phyloP scores from a whole-genome alignment of 2,329 filamentous ascomycete species.

The Sarocladium brachiariae region DNA sequence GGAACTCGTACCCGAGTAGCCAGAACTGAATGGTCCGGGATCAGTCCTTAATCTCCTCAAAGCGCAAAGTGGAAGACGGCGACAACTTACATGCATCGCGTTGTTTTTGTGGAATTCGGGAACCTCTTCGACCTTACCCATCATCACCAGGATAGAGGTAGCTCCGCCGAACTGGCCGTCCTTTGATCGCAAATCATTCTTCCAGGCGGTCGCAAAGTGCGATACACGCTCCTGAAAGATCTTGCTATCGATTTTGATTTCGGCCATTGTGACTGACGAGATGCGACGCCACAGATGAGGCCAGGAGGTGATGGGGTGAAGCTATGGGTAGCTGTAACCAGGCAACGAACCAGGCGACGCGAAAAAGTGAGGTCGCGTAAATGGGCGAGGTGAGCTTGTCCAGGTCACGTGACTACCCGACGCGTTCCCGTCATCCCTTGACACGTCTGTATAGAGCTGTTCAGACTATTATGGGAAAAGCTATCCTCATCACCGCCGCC shows the following conservation, averaged over 20 bases:
- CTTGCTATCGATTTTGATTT: constrained; percentile 93
- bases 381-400: constrained; percentile 23
- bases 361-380: constrained; percentile 37
- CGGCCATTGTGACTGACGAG: constrained; percentile 49
- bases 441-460: too few species aligned
- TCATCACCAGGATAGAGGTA: constrained; percentile 79
- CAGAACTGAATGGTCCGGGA: constrained; percentile 68
- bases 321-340: constrained; percentile 19
- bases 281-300: constrained; percentile 21
- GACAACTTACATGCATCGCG: constrained; percentile 73
- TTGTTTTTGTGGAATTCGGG: constrained; percentile 92
- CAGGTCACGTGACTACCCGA: constrained; percentile 27
- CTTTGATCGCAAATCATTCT: constrained; percentile 84
- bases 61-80: not conserved
- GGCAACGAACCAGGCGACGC: constrained; percentile 21
- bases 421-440: not conserved
- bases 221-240: constrained; percentile 90
- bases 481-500: too few species aligned
- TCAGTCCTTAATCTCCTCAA: constrained; percentile 5
- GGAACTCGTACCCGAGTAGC: constrained; percentile 97
- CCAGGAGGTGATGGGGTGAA: constrained; percentile 19
- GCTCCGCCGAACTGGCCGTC: constrained; percentile 81
- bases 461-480: not conserved
- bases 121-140: constrained; percentile 90
- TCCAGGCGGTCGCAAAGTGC: constrained; percentile 86